These are phyloP conservation scores for Aspergillus pseudoterreus DNA, from an alignment of 2,329 filamentous ascomycete species.

Conservation along the genomic window DNA sequence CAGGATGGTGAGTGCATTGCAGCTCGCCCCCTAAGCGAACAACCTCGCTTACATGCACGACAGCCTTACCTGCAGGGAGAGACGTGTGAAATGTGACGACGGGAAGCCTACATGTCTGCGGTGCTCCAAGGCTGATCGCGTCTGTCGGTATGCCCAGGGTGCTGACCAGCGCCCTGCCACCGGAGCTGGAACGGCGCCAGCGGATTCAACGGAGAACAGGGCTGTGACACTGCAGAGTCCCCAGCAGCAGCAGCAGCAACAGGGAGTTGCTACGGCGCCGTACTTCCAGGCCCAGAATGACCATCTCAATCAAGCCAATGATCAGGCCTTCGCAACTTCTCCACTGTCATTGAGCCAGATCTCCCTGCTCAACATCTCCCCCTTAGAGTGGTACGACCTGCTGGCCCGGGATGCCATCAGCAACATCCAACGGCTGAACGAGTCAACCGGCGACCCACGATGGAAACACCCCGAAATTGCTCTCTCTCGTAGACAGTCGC, in stretches of 20 bases:
- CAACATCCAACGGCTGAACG: slow-evolving; percentile 8
- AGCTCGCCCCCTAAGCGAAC: background rate
- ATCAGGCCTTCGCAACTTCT: background rate
- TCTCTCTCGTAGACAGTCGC: slow-evolving; percentile 8
- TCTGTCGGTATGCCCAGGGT: slow-evolving; percentile 11
- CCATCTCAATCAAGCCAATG: background rate
- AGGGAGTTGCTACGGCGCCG: background rate
- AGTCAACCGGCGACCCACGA: slow-evolving; percentile 2
- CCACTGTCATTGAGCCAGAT: slow-evolving; percentile 5
- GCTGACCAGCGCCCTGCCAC: too few species aligned
- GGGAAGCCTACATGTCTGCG: slow-evolving; percentile 12
- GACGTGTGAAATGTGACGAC: slow-evolving; percentile 18
- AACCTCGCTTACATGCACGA: slow-evolving; percentile 2
- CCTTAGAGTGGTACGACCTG: slow-evolving; percentile 21
- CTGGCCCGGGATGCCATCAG: slow-evolving; percentile 20
- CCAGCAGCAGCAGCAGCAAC: background rate
- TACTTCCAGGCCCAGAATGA: background rate
- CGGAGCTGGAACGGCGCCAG: background rate
- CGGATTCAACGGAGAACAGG: background rate
- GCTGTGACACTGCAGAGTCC: too few species aligned
- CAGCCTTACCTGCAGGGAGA: slow-evolving; percentile 16
- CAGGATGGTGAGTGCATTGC: slow-evolving; percentile 11
- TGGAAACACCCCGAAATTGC: slow-evolving; percentile 7
- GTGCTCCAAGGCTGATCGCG: slow-evolving; percentile 4
- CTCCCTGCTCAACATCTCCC: slow-evolving; percentile 9